phyloP scores from a whole-genome alignment of 805 yeast species.

The Dipodascopsis tothii region DNA sequence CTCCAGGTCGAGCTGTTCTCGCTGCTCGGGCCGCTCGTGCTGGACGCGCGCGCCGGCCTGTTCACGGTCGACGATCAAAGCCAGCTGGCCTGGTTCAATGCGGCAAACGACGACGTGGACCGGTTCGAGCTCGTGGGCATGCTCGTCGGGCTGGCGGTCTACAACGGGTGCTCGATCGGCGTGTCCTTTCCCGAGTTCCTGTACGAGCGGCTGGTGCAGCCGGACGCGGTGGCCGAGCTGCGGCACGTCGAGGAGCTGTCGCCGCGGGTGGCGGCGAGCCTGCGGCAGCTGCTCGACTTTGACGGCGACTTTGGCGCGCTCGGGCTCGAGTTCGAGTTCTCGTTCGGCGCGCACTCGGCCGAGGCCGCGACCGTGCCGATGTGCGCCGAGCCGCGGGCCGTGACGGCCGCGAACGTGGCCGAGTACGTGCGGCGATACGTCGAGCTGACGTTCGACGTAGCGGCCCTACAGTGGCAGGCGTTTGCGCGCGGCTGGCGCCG shows the following conservation, averaged over 20 bases:
- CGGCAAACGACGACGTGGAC: constrained; percentile 16
- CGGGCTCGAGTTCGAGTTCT: constrained; percentile 21
- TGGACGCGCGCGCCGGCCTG: constrained; percentile 20
- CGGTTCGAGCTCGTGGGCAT: constrained; percentile 25
- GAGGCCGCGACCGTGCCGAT: constrained; percentile 4
- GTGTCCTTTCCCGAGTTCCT: constrained; percentile 26
- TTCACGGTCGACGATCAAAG: constrained; percentile 17
- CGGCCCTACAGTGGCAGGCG: constrained; percentile 17
- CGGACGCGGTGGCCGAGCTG: neutral
- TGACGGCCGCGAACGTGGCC: constrained; percentile 15
- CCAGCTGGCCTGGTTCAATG: constrained; percentile 26
- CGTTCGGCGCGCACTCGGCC: constrained; percentile 3
- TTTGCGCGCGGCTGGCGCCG: constrained; percentile 25
- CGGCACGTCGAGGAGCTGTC: constrained; percentile 22
- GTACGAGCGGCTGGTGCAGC: constrained; percentile 17
- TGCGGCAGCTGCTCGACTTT: constrained; percentile 9
- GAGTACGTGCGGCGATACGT: constrained; percentile 19
- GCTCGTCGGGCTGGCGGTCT: constrained; percentile 28
- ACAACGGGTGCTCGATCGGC: constrained; percentile 29
- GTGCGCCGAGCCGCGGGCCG: constrained; percentile 6
- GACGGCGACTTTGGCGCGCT: constrained; percentile 14
- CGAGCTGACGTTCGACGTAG: constrained; percentile 4
- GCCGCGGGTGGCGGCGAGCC: constrained; percentile 20
- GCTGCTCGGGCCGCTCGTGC: constrained; percentile 21
- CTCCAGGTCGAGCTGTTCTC: constrained; percentile 29